Conservation (phyloP, 768 basidiomycete species). For the Tulasnella sp. region DNA sequence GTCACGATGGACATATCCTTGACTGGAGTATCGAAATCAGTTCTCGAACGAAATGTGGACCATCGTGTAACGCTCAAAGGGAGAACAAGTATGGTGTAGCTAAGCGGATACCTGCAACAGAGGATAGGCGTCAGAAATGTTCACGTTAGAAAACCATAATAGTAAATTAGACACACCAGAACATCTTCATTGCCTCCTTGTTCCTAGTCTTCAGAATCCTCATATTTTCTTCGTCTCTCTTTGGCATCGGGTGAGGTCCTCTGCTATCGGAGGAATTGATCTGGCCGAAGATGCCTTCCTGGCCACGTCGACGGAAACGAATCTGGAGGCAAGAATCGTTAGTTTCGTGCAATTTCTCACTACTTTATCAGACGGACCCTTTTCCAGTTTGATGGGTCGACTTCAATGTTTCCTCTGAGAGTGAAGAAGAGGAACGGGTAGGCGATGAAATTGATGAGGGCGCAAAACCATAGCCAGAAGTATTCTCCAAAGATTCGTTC, state of each 20-base stretch:
- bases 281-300: neutral
- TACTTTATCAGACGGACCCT: too few relatives aligned
- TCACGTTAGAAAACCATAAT: neutral
- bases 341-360: too few relatives aligned
- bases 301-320: slow-evolving; percentile 5
- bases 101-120: slow-evolving; percentile 8
- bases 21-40: neutral
- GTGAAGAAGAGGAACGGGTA: slow-evolving; percentile 16
- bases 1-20: slow-evolving; percentile 9
- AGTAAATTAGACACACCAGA: slow-evolving; percentile 1
- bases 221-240: neutral
- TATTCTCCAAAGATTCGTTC: slow-evolving; percentile 15
- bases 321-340: neutral
- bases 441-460: slow-evolving; percentile 12
- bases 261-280: neutral
- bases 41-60: neutral
- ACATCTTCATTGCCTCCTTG: slow-evolving; percentile 18
- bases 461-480: slow-evolving; percentile 15
- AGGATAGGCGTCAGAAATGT: neutral
- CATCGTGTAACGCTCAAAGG: slow-evolving; percentile 14
- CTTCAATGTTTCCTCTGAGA: slow-evolving; percentile 13
- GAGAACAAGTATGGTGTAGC: slow-evolving; percentile 12
- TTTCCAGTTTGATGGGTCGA: slow-evolving; percentile 11
- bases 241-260: neutral
- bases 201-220: neutral